Conservation (phyloP, 495 filamentous ascomycete species). For the Evernia prunastri region DNA sequence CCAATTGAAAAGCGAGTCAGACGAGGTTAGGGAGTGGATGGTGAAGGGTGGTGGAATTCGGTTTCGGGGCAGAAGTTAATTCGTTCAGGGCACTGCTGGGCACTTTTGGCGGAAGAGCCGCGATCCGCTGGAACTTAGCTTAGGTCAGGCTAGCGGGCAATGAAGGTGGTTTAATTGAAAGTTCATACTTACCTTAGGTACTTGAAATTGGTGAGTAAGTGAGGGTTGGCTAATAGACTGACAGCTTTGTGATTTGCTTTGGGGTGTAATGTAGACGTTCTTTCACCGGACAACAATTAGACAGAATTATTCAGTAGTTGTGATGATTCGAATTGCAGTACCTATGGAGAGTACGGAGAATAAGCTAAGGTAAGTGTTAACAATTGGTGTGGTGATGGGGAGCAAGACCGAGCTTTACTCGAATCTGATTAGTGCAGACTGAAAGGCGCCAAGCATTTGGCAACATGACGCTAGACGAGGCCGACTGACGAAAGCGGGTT, state of each 20-base stretch:
- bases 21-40: conserved; percentile 14
- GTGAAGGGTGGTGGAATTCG: conserved; percentile 11
- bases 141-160: neutral
- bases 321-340: no score
- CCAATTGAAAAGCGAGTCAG: conserved; percentile 8
- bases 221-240: neutral
- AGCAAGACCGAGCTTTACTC: neutral
- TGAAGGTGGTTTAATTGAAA: neutral
- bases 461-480: neutral
- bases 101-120: conserved; percentile 5
- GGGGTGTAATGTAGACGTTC: no score
- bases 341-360: no score
- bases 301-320: no score
- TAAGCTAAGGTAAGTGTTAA: no score
- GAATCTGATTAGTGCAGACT: neutral
- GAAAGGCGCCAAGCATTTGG: neutral
- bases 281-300: no score
- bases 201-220: neutral
- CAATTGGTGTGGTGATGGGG: neutral
- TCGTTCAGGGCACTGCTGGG: conserved; percentile 10
- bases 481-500: conserved; percentile 2
- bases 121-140: neutral
- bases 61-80: conserved; percentile 15
- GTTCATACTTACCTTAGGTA: no score
- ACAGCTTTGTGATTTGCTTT: neutral